Conservation (phyloP, 495 filamentous ascomycete species). For the Neurospora tetrasperma region DNA sequence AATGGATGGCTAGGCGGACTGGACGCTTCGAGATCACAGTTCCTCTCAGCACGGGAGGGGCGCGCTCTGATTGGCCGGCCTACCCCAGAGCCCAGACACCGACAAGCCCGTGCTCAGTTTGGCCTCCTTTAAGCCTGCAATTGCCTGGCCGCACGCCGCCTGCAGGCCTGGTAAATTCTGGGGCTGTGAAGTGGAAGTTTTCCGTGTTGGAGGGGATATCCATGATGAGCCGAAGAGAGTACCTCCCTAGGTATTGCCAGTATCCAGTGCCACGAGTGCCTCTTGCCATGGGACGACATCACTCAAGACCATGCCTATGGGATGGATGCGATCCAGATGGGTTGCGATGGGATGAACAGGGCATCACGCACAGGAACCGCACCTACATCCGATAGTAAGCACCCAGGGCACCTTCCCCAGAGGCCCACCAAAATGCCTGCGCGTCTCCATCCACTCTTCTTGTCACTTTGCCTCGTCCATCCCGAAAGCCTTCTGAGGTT, state of each 20-base stretch:
- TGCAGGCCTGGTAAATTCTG: slow-evolving; percentile 6
- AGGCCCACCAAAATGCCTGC: background rate
- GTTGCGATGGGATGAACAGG: background rate
- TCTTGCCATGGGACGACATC: background rate
- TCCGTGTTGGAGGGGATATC: background rate
- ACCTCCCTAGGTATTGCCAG: too few relatives aligned
- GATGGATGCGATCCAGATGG: background rate
- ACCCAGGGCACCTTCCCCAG: background rate
- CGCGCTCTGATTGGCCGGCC: slow-evolving; percentile 18
- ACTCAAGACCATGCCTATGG: background rate
- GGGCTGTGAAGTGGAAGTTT: background rate
- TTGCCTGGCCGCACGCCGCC: background rate
- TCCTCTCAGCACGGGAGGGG: slow-evolving; percentile 11
- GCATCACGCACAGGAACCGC: background rate
- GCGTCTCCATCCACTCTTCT: background rate
- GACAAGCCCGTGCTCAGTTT: slow-evolving; percentile 14
- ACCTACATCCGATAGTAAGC: background rate
- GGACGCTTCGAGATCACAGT: slow-evolving; percentile 21
- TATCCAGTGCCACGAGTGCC: background rate
- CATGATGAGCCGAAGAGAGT: background rate
- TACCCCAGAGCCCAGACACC: background rate
- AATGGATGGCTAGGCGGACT: background rate
- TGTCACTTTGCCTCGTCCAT: background rate
- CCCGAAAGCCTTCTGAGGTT: background rate
- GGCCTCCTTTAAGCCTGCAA: slow-evolving; percentile 6